A percentile compares a stretch with the other conserved stretches of the same genome.
phyloP scores from a whole-genome alignment of 2,329 filamentous ascomycete species.

The Fusarium caatingaense region DNA sequence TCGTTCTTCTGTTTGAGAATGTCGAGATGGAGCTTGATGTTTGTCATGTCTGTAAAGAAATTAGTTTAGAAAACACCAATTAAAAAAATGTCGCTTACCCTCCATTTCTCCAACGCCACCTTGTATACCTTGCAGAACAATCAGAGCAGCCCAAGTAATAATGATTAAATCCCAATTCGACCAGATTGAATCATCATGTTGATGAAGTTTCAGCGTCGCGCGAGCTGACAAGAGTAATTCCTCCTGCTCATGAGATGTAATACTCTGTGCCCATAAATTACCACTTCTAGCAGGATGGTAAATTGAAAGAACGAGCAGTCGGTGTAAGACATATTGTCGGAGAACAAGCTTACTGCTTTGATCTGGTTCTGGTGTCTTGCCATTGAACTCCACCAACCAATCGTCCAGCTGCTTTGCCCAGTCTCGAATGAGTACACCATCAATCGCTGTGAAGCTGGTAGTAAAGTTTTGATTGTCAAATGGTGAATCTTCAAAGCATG shows the following conservation, averaged over 20 bases:
- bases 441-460: not conserved
- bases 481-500: constrained; percentile 5
- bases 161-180: constrained; percentile 22
- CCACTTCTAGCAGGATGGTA: constrained; percentile 15
- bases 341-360: constrained; percentile 22
- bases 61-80: rapidly evolving
- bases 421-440: constrained; percentile 7
- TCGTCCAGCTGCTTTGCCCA: constrained; percentile 15
- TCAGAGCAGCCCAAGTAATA: constrained; percentile 16
- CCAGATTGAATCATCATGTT: constrained; percentile 19
- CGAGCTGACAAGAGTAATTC: constrained; percentile 11
- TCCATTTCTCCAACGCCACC: constrained; percentile 16
- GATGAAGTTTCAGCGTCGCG: constrained; percentile 5
- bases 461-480: not conserved
- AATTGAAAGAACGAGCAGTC: constrained; percentile 1
- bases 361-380: constrained; percentile 8
- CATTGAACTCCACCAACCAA: constrained; percentile 17
- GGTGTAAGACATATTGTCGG: constrained; percentile 2
- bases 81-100: not conserved
- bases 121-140: constrained; percentile 12
- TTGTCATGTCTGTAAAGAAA: constrained; percentile 1
- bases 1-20: constrained; percentile 17
- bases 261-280: constrained; percentile 7
- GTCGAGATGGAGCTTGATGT: constrained; percentile 16
- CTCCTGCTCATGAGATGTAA: constrained; percentile 18